Base-by-base conservation (phyloP, 805 yeast genomes). In the Groenewaldozyma salmanticensis region DNA sequence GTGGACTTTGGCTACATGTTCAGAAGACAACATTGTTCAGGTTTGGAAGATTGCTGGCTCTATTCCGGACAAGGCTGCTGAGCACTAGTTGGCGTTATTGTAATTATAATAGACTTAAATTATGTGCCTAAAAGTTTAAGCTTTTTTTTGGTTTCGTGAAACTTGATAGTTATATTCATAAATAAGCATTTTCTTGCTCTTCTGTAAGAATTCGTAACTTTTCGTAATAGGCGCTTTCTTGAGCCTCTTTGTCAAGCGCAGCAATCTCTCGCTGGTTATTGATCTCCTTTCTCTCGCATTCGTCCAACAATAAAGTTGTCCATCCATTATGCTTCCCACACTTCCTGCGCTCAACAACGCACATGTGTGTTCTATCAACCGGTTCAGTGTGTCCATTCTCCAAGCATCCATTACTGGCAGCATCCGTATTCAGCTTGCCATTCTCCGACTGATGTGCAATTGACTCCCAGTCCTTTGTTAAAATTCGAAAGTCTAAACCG, bases 11-110 rank as follows among this genome's bases (percentile, higher is more conserved):
- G 79, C 79, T 5, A 74, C 82, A 41, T 77, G 77, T 39, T 85
- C 83, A 1, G 92, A 81, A 52, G 95, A 86, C 57, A 74, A 71
- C 35, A 67, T 84, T 45, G 62, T 83, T 27, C 88, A 83, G 55
- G 67, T 86, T 4, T 86, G 92, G 92, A 24, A 13, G 29, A 24
- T 24, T 9, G 29, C 29, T 24, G 29, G 29, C 13, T 9, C 7
- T 9, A 9, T 13, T 9, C 11, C 13, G 29, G 29, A 24, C 29
- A 9, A 7, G 11, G 29, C 13, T 24, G 11, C 7, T 24, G 29
- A 24, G 13, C 13, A 7, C 29, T 24, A 24, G n/a, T n/a, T n/a
- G n/a, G n/a, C n/a, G n/a, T n/a, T n/a, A n/a, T n/a, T n/a, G n/a
- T n/a, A n/a, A n/a, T n/a, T n/a, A n/a, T n/a, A n/a, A n/a, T n/a